Percentiles rank a stretch among this genome's conserved stretches.
These are phyloP conservation scores for Penicillium odoratum DNA, from an alignment of 495 filamentous ascomycete species.

Conservation along the genomic window DNA sequence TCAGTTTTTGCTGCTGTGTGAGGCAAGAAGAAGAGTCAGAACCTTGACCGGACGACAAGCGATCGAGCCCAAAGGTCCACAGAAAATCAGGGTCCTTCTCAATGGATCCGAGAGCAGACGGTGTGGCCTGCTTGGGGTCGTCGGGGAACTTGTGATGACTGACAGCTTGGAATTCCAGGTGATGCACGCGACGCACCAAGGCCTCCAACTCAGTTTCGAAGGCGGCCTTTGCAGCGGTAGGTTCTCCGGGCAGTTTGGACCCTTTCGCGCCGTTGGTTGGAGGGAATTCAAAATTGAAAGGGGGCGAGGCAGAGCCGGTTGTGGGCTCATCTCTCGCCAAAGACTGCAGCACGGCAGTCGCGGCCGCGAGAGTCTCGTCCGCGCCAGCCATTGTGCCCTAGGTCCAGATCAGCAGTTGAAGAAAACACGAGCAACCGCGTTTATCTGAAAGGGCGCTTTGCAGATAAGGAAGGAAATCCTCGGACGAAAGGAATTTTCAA, in stretches of 20 bases:
- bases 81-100: slow-evolving; percentile 39
- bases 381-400: slow-evolving; percentile 56
- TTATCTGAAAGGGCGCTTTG: background rate
- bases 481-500: background rate
- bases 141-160: slow-evolving; percentile 59
- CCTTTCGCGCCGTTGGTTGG: slow-evolving; percentile 44
- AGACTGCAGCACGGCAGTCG: slow-evolving; percentile 61
- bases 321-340: slow-evolving; percentile 54
- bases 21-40: slow-evolving; percentile 43
- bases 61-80: slow-evolving; percentile 42
- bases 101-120: slow-evolving; percentile 53
- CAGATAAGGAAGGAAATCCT: background rate
- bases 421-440: background rate
- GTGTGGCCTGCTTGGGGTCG: slow-evolving; percentile 57
- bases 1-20: slow-evolving; percentile 42
- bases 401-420: slow-evolving; percentile 27
- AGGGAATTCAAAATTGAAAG: slow-evolving; percentile 40
- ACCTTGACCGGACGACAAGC: slow-evolving; percentile 39
- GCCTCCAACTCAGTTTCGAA: slow-evolving; percentile 72
- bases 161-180: slow-evolving; percentile 67
- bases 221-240: slow-evolving; percentile 60
- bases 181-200: slow-evolving; percentile 64
- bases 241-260: slow-evolving; percentile 63
- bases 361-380: slow-evolving; percentile 62
- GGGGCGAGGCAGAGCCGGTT: slow-evolving; percentile 39